These are phyloP conservation scores for Cystofilobasidium bisporidii DNA, from an alignment of 768 basidiomycete species.

Conservation along the genomic window DNA sequence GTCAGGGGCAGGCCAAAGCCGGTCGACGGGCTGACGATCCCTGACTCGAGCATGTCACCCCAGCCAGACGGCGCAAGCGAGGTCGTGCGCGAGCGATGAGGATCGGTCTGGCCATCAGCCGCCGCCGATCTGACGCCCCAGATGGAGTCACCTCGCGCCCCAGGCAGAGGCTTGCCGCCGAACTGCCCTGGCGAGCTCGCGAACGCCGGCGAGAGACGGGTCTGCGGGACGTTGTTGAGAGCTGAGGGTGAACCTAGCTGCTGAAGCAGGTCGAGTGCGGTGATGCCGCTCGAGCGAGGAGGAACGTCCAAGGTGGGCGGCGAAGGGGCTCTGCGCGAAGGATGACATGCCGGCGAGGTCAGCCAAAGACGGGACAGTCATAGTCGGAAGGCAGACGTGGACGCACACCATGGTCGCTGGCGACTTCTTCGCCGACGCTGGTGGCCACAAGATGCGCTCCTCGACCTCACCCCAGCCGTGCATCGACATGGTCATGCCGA, in stretches of 20 bases:
- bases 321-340: background rate
- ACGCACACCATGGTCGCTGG: background rate
- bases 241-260: background rate
- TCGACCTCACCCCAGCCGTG: conserved; percentile 1
- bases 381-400: no score
- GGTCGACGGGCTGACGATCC: background rate
- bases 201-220: background rate
- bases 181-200: background rate
- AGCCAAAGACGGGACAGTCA: no score
- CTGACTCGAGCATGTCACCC: background rate
- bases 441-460: conserved; percentile 5
- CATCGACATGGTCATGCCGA: conserved; percentile 11
- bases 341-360: no score
- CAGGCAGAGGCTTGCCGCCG: background rate
- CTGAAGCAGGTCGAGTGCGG: background rate
- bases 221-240: background rate
- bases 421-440: background rate
- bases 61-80: background rate
- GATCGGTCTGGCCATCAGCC: background rate
- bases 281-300: background rate
- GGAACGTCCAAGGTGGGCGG: background rate
- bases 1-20: background rate
- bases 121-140: background rate
- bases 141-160: background rate
- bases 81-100: background rate